A percentile compares a stretch with the other conserved stretches of the same genome.
Evolutionary conservation across 2,329 filamentous ascomycete genomes (phyloP).

Genomic region (Penicillium sp.): DNA sequence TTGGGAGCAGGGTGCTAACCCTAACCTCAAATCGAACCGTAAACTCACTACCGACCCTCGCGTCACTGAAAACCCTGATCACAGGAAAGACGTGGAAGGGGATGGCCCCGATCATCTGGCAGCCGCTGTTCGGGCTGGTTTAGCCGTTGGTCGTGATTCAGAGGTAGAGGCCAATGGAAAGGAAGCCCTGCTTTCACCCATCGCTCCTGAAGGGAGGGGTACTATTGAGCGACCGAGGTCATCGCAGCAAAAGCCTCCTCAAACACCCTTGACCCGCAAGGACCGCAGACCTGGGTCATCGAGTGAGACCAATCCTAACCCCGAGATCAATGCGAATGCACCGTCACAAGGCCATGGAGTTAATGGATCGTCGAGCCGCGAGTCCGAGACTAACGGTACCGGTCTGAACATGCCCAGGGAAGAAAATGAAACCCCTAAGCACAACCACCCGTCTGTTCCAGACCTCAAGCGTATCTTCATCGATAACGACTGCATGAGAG

Average conservation of each 20-base stretch:
- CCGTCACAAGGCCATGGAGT: constrained; percentile 55
- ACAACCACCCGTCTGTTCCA: constrained; percentile 48
- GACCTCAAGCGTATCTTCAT: constrained; percentile 73
- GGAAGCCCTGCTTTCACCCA: constrained; percentile 68
- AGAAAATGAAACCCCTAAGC: constrained; percentile 51
- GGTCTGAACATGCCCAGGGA: constrained; percentile 56
- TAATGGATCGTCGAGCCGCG: constrained; percentile 66
- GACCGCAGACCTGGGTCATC: constrained; percentile 19
- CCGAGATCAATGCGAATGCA: constrained; percentile 23
- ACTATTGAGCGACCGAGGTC: constrained; percentile 54
- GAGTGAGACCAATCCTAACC: constrained; percentile 17
- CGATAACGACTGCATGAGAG: constrained; percentile 88
- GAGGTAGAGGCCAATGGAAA: constrained; percentile 61
- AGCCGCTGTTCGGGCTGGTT: constrained; percentile 58
- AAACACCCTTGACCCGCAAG: constrained; percentile 16
- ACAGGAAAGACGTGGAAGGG: constrained; percentile 74
- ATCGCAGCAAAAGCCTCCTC: constrained; percentile 36
- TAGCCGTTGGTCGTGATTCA: constrained; percentile 68
- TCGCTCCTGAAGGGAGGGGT: constrained; percentile 63
- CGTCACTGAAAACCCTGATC: constrained; percentile 60
- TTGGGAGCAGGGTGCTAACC: constrained; percentile 58
- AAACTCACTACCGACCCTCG: constrained; percentile 57
- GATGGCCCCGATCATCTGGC: constrained; percentile 75
- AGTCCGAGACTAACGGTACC: constrained; percentile 81
- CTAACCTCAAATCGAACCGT: constrained; percentile 54